Percentiles rank a stretch among this genome's conserved stretches.
Conservation (phyloP, 2,329 filamentous ascomycete species). For the Fusarium sp. region DNA sequence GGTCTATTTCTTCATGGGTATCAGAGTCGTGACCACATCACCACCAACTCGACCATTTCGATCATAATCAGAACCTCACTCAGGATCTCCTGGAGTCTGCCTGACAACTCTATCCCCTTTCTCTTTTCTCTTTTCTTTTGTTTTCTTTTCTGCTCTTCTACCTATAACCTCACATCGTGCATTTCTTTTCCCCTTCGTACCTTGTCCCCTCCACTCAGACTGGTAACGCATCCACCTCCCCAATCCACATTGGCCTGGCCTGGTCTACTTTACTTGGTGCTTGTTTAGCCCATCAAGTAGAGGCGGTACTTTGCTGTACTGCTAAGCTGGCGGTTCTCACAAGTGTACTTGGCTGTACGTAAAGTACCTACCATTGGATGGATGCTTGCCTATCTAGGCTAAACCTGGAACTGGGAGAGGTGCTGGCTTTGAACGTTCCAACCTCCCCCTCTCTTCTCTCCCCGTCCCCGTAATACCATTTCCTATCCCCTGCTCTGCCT, state of each 20-base stretch:
- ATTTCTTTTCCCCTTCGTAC: neutral
- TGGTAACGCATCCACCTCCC: slow-evolving; percentile 13
- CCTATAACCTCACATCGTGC: neutral
- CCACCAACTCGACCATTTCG: neutral
- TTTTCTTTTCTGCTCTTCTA: neutral
- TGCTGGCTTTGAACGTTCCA: slow-evolving; percentile 15
- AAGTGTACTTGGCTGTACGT: slow-evolving; percentile 14
- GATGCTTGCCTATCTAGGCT: slow-evolving; percentile 11
- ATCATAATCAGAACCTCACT: neutral
- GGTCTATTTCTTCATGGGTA: neutral
- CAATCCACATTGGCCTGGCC: slow-evolving; percentile 11
- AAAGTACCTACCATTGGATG: slow-evolving; percentile 5
- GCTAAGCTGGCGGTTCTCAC: neutral
- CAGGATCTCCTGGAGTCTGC: neutral
- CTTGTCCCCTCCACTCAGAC: slow-evolving; percentile 13
- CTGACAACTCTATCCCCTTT: neutral
- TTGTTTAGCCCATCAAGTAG: slow-evolving; percentile 10
- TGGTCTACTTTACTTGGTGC: slow-evolving; percentile 13
- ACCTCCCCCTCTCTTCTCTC: slow-evolving; percentile 5
- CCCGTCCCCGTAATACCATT: slow-evolving; percentile 4
- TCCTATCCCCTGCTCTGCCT: neutral
- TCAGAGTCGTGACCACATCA: neutral
- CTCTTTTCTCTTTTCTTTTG: neutral
- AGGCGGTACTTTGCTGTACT: neutral
- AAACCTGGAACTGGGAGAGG: slow-evolving; percentile 14